Base-by-base conservation (phyloP, 1,284 basidiomycete species). In the Leccinum glutinopallens region DNA sequence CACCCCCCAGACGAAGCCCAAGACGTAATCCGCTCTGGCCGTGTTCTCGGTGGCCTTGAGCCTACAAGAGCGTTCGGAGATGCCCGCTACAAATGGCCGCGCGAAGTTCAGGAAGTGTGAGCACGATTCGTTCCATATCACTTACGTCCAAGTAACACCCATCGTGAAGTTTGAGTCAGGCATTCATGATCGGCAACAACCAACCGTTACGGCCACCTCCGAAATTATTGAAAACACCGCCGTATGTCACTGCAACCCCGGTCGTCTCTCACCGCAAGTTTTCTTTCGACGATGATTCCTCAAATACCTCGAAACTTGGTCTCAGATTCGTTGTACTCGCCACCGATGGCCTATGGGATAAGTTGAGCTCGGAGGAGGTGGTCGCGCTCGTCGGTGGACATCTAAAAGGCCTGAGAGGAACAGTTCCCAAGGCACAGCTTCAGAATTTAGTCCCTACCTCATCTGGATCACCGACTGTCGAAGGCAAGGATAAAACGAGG, bases 41-140 rank as follows among this genome's bases (percentile, higher is more conserved):
- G 96, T 58, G 86, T 98, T 37, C 85, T 98, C 60, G 97, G 97
- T 39, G 93, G 96, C 2, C 84, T 99, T 13, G 96, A 99, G 76
- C 97, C 97, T 25, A 92, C 92, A 32, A 86, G 97, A 66, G 96
- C 97, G 2, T 97, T 96, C 80, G 96, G 96, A 64, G 97, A 98
- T 79, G 91, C 95, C 3, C 85, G 94, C 37, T 99, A 98, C 82
- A 98, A 99, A 75, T 93, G 92, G 92, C 80, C 88, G 39, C 82
- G 83, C 46, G 83, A 85, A 58, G 80, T 93, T 43, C 91, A 93
- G 74, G 84, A 89, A 72, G 81, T 84, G 93, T 94, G 72, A 77
- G 88, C 77, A 8, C 12, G 51, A 57, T 64, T 60, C 29, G 32
- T 62, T 57, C 56, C 19, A 7, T 35, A 62, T 58, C 10, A 2